Conservation (phyloP, 495 filamentous ascomycete species). For the Aspergillus haitiensis region DNA sequence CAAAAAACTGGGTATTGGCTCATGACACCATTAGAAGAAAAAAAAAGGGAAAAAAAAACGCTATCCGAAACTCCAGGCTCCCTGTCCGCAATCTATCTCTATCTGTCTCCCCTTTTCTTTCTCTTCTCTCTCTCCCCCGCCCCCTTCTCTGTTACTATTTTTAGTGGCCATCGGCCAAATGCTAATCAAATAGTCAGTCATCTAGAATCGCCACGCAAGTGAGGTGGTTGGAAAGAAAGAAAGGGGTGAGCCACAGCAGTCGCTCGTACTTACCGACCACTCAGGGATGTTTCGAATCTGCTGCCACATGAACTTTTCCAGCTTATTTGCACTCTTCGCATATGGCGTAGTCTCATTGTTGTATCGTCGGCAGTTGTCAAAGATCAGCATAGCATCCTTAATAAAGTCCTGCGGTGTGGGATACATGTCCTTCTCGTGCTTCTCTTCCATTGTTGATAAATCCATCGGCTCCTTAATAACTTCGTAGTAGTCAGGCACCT, state of each 20-base stretch:
- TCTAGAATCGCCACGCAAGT: constrained; percentile 1
- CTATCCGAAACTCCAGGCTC: constrained; percentile 23
- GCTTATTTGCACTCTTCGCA: constrained; percentile 90
- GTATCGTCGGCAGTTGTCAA: constrained; percentile 92
- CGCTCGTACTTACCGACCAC: constrained; percentile 70
- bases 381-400: constrained; percentile 85
- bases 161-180: constrained; percentile 50
- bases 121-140: constrained; percentile 10
- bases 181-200: constrained; percentile 33
- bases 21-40: constrained; percentile 12
- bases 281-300: constrained; percentile 93
- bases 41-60: constrained; percentile 7
- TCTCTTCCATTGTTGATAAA: constrained; percentile 90
- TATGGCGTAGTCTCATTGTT: constrained; percentile 96
- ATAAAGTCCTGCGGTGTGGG: constrained; percentile 90
- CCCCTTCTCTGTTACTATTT: not conserved
- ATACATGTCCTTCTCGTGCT: constrained; percentile 92
- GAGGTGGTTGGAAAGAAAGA: not conserved
- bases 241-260: too few species aligned
- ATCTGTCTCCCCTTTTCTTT: constrained; percentile 21
- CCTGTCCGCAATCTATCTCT: constrained; percentile 19
- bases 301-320: constrained; percentile 96
- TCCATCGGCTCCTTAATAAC: constrained; percentile 99
- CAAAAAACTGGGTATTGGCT: constrained; percentile 26
- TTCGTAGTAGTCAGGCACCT: constrained; percentile 96